A percentile compares a stretch with the other conserved stretches of the same genome.
Conservation (phyloP, 371 early-diverging fungal genomes). For the Cokeromyces recurvatus region DNA sequence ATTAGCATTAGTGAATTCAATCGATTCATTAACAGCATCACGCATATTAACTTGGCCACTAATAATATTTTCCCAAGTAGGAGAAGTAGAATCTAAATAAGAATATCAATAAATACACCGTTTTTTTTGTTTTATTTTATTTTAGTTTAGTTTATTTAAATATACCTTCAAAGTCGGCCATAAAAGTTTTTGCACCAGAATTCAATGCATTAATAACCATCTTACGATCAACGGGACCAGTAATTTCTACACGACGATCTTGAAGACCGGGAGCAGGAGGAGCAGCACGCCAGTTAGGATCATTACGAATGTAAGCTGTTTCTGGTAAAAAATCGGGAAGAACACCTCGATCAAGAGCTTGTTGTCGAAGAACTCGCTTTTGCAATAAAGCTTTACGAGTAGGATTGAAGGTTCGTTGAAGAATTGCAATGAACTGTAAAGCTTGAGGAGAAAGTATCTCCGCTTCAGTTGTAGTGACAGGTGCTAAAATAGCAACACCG, state of each 20-base stretch:
- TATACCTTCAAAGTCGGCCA: slow-evolving; percentile 96
- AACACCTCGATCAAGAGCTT: slow-evolving; percentile 72
- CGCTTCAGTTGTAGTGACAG: slow-evolving; percentile 42
- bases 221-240: slow-evolving; percentile 96
- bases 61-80: slow-evolving; percentile 87
- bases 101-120: not conserved
- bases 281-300: slow-evolving; percentile 88
- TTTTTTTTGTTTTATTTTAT: too few species aligned
- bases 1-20: slow-evolving; percentile 78
- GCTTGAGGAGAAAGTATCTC: slow-evolving; percentile 79
- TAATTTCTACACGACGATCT: slow-evolving; percentile 95
- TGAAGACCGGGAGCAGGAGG: slow-evolving; percentile 86
- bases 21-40: slow-evolving; percentile 85
- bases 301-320: slow-evolving; percentile 88
- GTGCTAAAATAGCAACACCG: slow-evolving; percentile 30
- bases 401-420: slow-evolving; percentile 85
- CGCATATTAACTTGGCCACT: slow-evolving; percentile 91
- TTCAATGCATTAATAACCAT: slow-evolving; percentile 98
- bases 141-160: not conserved
- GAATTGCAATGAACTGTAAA: slow-evolving; percentile 76
- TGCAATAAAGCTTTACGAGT: slow-evolving; percentile 80
- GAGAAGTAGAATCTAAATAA: slow-evolving; percentile 79
- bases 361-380: slow-evolving; percentile 72
- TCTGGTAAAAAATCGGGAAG: slow-evolving; percentile 92
- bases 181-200: slow-evolving; percentile 89